Percentiles rank a stretch among this genome's conserved stretches.
Conservation (phyloP, 192 early-diverging fungal genomes). For the Phlyctochytrium planicorne region DNA sequence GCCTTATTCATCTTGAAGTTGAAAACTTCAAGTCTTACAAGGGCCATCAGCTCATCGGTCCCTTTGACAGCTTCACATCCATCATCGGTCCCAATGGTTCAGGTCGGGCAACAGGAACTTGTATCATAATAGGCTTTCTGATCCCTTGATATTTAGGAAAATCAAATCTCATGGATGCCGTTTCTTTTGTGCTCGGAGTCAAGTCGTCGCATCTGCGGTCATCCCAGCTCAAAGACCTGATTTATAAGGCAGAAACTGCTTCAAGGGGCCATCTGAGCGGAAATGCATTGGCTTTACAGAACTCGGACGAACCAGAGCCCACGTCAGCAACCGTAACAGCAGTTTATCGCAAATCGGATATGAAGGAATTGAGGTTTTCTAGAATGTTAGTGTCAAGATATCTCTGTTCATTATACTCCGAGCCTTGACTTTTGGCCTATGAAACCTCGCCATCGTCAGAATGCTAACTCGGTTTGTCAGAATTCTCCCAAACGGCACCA, state of each 20-base stretch:
- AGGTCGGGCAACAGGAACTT: constrained; percentile 59
- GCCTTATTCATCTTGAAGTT: constrained; percentile 85
- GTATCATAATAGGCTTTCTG: background rate
- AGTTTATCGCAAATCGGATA: constrained; percentile 72
- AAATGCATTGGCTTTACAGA: constrained; percentile 15
- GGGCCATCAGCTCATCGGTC: constrained; percentile 89
- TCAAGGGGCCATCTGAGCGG: constrained; percentile 42
- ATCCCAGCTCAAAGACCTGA: constrained; percentile 81
- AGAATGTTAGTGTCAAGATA: constrained; percentile 63
- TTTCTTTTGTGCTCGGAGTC: constrained; percentile 97
- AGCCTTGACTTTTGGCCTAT: too few relatives aligned
- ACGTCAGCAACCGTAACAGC: constrained; percentile 71
- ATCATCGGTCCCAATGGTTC: constrained; percentile 98
- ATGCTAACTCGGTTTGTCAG: too few relatives aligned
- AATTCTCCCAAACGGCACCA: constrained; percentile 54
- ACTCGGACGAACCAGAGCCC: constrained; percentile 48
- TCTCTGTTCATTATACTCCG: too few relatives aligned
- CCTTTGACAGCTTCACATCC: constrained; percentile 90
- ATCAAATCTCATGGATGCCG: constrained; percentile 99
- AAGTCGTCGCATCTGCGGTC: constrained; percentile 90
- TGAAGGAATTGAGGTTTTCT: constrained; percentile 64
- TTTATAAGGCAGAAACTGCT: constrained; percentile 68
- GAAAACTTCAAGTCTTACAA: constrained; percentile 99
- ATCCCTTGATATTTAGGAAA: constrained; percentile 62
- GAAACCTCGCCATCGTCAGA: too few relatives aligned